Percentiles rank a stretch among this genome's conserved stretches.
Evolutionary conservation across 352 stramenopile genomes (phyloP).

Genomic region (Halophytophthora polymorphica): DNA sequence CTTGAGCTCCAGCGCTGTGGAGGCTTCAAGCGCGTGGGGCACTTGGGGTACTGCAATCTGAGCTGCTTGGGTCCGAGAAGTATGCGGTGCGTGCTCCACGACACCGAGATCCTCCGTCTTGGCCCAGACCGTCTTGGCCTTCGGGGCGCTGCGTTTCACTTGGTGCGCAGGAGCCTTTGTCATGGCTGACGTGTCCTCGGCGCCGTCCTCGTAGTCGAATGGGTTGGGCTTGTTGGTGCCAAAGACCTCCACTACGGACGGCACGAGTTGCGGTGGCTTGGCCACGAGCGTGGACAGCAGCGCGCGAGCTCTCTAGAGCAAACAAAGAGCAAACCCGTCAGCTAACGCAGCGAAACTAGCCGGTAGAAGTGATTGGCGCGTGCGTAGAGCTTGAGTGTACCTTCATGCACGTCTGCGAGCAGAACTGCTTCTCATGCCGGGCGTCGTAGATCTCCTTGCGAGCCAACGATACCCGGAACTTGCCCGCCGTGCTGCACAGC

Average conservation of each 20-base stretch:
- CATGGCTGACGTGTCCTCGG: constrained; percentile 3
- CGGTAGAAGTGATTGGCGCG: no score
- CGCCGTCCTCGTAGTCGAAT: constrained; percentile 49
- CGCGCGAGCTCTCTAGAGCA: constrained; percentile 62
- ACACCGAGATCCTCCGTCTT: constrained; percentile 72
- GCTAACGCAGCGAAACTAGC: background rate
- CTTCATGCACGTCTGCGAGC: constrained; percentile 63
- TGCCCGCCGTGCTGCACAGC: constrained; percentile 42
- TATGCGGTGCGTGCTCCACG: constrained; percentile 56
- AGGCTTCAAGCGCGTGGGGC: constrained; percentile 16
- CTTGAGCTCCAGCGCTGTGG: constrained; percentile 25
- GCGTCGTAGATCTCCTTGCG: constrained; percentile 80
- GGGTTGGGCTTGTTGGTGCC: constrained; percentile 76
- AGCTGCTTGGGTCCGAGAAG: constrained; percentile 19
- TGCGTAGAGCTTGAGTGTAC: constrained; percentile 17
- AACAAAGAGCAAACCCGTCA: constrained; percentile 1
- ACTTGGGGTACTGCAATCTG: constrained; percentile 24
- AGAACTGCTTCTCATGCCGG: constrained; percentile 81
- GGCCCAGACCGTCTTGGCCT: constrained; percentile 65
- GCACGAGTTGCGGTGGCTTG: constrained; percentile 83
- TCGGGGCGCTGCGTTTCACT: constrained; percentile 20
- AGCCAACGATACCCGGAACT: constrained; percentile 71
- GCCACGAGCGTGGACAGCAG: constrained; percentile 55
- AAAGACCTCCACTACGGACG: constrained; percentile 75
- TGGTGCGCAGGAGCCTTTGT: constrained; percentile 2